Evolutionary conservation across 768 basidiomycete species (phyloP).

Genomic region (Suillus ampliporus): DNA sequence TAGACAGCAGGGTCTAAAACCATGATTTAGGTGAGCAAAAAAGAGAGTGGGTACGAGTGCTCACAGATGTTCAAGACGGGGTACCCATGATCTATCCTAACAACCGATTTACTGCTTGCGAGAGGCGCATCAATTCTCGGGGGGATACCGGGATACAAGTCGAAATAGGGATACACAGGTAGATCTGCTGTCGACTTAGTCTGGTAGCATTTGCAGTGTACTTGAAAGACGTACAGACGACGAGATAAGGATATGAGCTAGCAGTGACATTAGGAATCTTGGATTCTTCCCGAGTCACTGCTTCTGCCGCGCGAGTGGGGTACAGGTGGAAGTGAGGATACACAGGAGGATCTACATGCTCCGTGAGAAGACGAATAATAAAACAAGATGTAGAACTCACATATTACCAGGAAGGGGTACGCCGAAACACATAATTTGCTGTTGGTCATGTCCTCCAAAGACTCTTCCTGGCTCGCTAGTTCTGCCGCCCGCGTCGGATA

Average conservation of each 20-base stretch:
- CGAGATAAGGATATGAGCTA: conserved; percentile 13
- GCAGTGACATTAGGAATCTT: not conserved
- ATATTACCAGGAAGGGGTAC: too few species aligned
- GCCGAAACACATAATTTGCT: too few species aligned
- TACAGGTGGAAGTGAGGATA: conserved; percentile 43
- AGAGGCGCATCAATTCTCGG: not conserved
- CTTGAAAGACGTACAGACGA: conserved; percentile 10
- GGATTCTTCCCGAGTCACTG: not conserved
- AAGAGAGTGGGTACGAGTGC: conserved; percentile 14
- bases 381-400: too few species aligned
- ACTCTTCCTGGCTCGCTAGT: not conserved
- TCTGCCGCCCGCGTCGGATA: conserved; percentile 23
- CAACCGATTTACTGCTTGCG: not conserved
- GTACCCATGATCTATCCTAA: conserved; percentile 16
- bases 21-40: conserved; percentile 20
- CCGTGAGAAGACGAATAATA: not conserved
- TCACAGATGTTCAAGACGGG: conserved; percentile 22
- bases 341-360: conserved; percentile 16
- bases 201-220: conserved; percentile 8
- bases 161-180: conserved; percentile 39
- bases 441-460: too few species aligned
- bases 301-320: conserved; percentile 22
- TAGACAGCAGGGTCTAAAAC: conserved; percentile 21
- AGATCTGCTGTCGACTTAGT: conserved; percentile 39
- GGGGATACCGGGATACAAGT: conserved; percentile 30